Conservation (phyloP, 73 alveolate species). For the Paramecium pentaurelia region DNA sequence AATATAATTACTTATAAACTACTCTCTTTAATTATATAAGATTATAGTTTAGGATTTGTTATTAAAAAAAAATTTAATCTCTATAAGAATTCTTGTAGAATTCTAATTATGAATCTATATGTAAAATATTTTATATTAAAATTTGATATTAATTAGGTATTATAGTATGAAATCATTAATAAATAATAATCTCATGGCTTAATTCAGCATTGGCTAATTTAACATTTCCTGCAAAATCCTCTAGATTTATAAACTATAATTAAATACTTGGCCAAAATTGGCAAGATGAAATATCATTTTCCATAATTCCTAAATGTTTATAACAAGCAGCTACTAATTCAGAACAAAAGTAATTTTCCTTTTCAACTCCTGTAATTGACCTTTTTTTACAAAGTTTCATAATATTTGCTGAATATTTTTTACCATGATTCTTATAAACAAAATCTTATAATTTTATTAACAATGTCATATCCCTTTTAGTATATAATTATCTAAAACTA, state of each 20-base stretch:
- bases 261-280: slow-evolving; percentile 65
- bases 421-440: slow-evolving; percentile 33
- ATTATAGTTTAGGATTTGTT: neutral
- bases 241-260: neutral
- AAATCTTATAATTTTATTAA: slow-evolving; percentile 24
- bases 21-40: neutral
- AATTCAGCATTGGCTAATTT: neutral
- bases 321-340: slow-evolving; percentile 64
- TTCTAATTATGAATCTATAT: too few relatives aligned
- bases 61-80: neutral
- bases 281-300: slow-evolving; percentile 49
- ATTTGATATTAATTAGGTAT: too few relatives aligned
- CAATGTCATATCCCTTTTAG: slow-evolving; percentile 11
- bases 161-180: neutral
- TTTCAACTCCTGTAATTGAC: slow-evolving; percentile 27
- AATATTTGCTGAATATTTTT: neutral
- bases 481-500: slow-evolving; percentile 22
- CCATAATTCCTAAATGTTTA: slow-evolving; percentile 50
- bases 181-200: slow-evolving; percentile 32
- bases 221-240: slow-evolving; percentile 12
- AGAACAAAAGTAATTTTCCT: slow-evolving; percentile 50
- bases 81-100: too few relatives aligned
- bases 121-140: too few relatives aligned
- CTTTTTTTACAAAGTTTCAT: neutral
- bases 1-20: neutral